Percentiles rank a stretch among this genome's conserved stretches.
phyloP scores from a whole-genome alignment of 1,139 yeast species.

The Suhomyces coccinellae region DNA sequence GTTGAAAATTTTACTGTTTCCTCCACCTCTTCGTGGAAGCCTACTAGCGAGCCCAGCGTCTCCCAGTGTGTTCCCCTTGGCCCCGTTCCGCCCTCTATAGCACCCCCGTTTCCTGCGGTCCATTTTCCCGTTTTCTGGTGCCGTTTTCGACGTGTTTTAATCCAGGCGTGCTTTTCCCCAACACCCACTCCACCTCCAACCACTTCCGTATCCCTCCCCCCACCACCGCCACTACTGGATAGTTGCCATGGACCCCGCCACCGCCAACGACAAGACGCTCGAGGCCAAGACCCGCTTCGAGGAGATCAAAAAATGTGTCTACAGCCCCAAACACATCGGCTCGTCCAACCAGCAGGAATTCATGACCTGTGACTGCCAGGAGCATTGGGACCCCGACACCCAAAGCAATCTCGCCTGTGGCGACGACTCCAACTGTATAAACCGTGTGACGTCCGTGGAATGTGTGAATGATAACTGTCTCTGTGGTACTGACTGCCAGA shows the following conservation, averaged over 20 bases:
- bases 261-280: constrained; percentile 51
- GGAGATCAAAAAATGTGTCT: constrained; percentile 58
- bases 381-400: constrained; percentile 39
- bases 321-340: constrained; percentile 61
- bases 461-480: constrained; percentile 72
- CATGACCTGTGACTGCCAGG: constrained; percentile 89
- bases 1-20: constrained; percentile 2
- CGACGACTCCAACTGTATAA: constrained; percentile 85
- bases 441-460: constrained; percentile 87
- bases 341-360: constrained; percentile 67
- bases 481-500: constrained; percentile 80
- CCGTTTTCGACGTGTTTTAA: background rate
- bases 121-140: background rate
- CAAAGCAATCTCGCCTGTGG: constrained; percentile 71
- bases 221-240: constrained; percentile 1
- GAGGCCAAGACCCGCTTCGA: constrained; percentile 67
- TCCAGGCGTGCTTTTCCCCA: background rate
- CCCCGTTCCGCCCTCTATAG: background rate
- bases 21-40: constrained; percentile 1
- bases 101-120: no score
- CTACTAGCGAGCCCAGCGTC: background rate
- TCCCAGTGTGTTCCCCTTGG: background rate
- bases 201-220: background rate
- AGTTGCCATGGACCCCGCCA: constrained; percentile 1
- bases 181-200: background rate